These are phyloP conservation scores for Aphanoascus verrucosus DNA, from an alignment of 2,329 filamentous ascomycete genomes.

Conservation along the genomic window DNA sequence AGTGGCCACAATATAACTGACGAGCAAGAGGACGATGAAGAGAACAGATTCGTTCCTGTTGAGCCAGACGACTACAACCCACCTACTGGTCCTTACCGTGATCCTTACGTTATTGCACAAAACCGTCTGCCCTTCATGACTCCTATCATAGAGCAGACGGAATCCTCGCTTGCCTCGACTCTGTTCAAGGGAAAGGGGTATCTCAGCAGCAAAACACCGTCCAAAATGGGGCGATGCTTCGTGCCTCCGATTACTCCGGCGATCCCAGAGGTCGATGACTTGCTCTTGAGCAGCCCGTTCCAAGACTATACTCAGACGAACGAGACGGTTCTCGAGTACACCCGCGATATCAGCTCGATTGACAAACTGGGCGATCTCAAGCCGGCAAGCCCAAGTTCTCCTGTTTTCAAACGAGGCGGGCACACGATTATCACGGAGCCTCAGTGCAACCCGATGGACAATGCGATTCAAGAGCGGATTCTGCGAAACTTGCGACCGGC, in stretches of 20 bases:
- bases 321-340: conserved; percentile 32
- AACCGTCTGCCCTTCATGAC: conserved; percentile 97
- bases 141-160: conserved; percentile 90
- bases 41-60: conserved; percentile 61
- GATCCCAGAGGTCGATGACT: conserved; percentile 34
- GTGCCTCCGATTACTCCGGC: conserved; percentile 20
- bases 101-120: conserved; percentile 69
- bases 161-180: conserved; percentile 64
- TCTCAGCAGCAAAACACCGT: conserved; percentile 65
- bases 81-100: conserved; percentile 67
- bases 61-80: conserved; percentile 80
- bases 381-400: conserved; percentile 18
- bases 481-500: conserved; percentile 63
- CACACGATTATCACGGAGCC: conserved; percentile 58
- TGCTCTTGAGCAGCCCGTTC: conserved; percentile 60
- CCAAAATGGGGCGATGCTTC: conserved; percentile 39
- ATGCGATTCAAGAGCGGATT: conserved; percentile 62
- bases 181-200: conserved; percentile 48
- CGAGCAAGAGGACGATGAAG: conserved; percentile 1
- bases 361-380: conserved; percentile 32
- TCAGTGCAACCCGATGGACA: conserved; percentile 83
- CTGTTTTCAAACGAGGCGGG: conserved; percentile 1
- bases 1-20: neutral
- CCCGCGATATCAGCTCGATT: conserved; percentile 27
- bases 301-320: conserved; percentile 51